Base-by-base conservation (phyloP, 257 asterid genomes). In the Eucommia ulmoides region DNA sequence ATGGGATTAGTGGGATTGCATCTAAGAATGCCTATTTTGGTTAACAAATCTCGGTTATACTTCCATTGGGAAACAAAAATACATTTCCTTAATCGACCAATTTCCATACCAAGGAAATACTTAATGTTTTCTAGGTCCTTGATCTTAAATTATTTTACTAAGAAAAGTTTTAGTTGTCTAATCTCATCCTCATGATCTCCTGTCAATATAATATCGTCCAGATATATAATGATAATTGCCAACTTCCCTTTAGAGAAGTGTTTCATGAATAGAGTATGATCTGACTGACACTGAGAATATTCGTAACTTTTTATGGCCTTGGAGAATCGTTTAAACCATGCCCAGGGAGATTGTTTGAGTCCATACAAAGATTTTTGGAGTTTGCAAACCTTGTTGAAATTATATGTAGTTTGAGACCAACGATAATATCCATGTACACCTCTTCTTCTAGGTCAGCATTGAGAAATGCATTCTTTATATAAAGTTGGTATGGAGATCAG, bases 391-490 rank as follows among this genome's bases (percentile, higher is more conserved):
- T 29, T 7, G 38, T 29, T 29, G 12, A 5, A 5, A 5, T 29
- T 29, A 12, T 5, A 29, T 5, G 38, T 5, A 29, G 38, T 29
- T 29, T 29, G 7, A 29, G 38, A 5, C 48, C 38, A 1, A 4
- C 48, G 14, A 48, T 25, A 1, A 20, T 20, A 3, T 3, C 3
- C 61, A 46, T 56, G 18, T 26, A 56, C 9, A 41, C 60, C 3
- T 44, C 44, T 20, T 44, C 52, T 11, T 45, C 44, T 3, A 17
- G 12, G 8, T 24, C 25, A 10, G 51, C 52, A 10, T 23, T 8
- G 3, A 55, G n/a, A 11, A 55, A 45, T 9, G 52, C 44, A 55
- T 44, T 42, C 1, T 23, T 55, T 15, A 38, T 18, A 7, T 38
- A 7, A 7, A 29, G 12, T 29, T 29, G 38, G 38, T 7, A 12